Evolutionary conservation across 1,284 basidiomycete species (phyloP).

Genomic region (Moniliella sp.): DNA sequence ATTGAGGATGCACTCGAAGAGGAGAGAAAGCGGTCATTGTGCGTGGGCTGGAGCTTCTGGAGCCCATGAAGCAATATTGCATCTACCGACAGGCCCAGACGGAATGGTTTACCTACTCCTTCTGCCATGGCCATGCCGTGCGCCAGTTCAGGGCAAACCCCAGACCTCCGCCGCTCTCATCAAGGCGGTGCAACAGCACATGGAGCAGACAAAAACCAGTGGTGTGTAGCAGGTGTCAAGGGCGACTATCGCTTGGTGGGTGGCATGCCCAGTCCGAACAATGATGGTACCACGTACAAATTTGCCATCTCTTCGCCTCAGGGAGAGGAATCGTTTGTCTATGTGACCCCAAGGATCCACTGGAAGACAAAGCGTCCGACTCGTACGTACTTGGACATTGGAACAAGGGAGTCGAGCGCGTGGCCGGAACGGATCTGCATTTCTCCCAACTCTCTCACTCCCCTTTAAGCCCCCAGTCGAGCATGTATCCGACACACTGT

Average conservation of each 20-base stretch:
- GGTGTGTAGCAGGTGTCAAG: neutral
- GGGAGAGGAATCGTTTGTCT: too few relatives aligned
- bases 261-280: neutral
- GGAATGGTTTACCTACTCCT: constrained; percentile 26
- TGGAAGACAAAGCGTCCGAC: neutral
- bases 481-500: too few relatives aligned
- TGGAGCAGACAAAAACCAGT: constrained; percentile 3
- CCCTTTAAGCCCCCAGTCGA: too few relatives aligned
- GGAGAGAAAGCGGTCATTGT: constrained; percentile 3
- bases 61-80: constrained; percentile 14
- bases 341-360: too few relatives aligned
- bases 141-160: constrained; percentile 14
- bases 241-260: neutral
- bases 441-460: neutral
- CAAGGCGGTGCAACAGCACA: constrained; percentile 4
- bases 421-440: neutral
- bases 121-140: constrained; percentile 17
- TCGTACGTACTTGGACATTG: neutral
- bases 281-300: neutral
- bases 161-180: constrained; percentile 1
- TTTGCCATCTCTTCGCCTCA: neutral
- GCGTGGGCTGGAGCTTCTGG: constrained; percentile 8
- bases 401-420: neutral
- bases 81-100: constrained; percentile 18
- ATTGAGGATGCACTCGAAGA: neutral